Conservation (phyloP, 768 basidiomycete genomes). For the Macrocybe gigantea region DNA sequence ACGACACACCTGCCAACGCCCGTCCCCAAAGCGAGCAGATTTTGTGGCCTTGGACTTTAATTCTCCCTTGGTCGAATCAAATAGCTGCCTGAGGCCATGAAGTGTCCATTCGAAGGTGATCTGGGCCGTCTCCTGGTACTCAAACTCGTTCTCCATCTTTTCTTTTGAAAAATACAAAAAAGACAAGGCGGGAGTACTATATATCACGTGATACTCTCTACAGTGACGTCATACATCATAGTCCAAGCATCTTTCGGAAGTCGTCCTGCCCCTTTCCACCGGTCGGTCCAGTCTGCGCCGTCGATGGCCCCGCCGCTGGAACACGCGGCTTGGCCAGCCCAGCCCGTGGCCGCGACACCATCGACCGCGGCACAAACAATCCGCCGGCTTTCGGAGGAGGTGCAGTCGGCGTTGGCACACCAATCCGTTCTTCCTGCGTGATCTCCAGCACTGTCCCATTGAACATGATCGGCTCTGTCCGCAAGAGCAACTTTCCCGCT, state of each 20-base stretch:
- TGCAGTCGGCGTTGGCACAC: slow-evolving; percentile 20
- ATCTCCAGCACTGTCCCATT: slow-evolving; percentile 56
- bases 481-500: slow-evolving; percentile 72
- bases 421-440: slow-evolving; percentile 42
- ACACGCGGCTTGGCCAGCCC: slow-evolving; percentile 59
- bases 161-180: no score
- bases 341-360: slow-evolving; percentile 62
- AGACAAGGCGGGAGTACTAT: background rate
- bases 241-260: slow-evolving; percentile 75
- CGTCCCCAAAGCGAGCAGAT: slow-evolving; percentile 71
- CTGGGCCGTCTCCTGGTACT: slow-evolving; percentile 46
- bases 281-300: slow-evolving; percentile 4
- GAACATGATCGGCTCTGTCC: slow-evolving; percentile 67
- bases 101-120: slow-evolving; percentile 78
- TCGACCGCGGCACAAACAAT: slow-evolving; percentile 64
- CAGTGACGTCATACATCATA: slow-evolving; percentile 3
- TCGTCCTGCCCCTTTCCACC: slow-evolving; percentile 67
- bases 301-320: slow-evolving; percentile 16
- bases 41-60: slow-evolving; percentile 73
- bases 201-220: background rate
- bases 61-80: slow-evolving; percentile 77
- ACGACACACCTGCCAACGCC: slow-evolving; percentile 62
- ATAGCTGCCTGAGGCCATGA: slow-evolving; percentile 60
- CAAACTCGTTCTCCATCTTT: slow-evolving; percentile 16
- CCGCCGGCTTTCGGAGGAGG: slow-evolving; percentile 36